These are phyloP conservation scores for Tetrahymena thermophila DNA, from an alignment of 73 alveolate species.

Conservation along the genomic window DNA sequence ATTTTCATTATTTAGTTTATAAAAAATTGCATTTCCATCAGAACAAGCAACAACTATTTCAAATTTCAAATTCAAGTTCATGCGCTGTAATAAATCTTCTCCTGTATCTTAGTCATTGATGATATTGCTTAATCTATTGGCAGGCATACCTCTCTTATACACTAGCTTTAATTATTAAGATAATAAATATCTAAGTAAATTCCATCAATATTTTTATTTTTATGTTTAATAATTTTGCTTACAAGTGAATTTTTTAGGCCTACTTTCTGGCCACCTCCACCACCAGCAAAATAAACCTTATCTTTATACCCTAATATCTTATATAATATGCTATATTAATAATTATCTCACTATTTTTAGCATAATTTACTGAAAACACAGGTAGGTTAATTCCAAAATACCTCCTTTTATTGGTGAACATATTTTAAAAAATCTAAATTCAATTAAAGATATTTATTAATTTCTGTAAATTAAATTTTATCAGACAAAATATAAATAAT, in stretches of 20 bases:
- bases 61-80: neutral
- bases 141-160: neutral
- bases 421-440: neutral
- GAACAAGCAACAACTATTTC: neutral
- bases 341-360: neutral
- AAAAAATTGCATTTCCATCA: neutral
- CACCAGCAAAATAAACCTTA: neutral
- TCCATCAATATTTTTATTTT: too few species aligned
- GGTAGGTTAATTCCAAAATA: neutral
- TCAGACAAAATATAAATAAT: neutral
- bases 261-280: neutral
- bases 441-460: neutral
- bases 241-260: neutral
- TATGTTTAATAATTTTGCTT: neutral
- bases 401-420: neutral
- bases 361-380: neutral
- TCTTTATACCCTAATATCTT: neutral
- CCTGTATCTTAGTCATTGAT: neutral
- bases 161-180: neutral
- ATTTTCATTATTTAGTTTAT: neutral
- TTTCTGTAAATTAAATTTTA: neutral
- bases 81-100: neutral
- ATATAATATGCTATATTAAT: neutral
- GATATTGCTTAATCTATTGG: neutral
- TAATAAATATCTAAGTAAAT: neutral